Percentiles rank a stretch among this genome's conserved stretches.
These are phyloP conservation scores for Penicillium coprophilum DNA, from an alignment of 495 filamentous ascomycete species.

Conservation along the genomic window DNA sequence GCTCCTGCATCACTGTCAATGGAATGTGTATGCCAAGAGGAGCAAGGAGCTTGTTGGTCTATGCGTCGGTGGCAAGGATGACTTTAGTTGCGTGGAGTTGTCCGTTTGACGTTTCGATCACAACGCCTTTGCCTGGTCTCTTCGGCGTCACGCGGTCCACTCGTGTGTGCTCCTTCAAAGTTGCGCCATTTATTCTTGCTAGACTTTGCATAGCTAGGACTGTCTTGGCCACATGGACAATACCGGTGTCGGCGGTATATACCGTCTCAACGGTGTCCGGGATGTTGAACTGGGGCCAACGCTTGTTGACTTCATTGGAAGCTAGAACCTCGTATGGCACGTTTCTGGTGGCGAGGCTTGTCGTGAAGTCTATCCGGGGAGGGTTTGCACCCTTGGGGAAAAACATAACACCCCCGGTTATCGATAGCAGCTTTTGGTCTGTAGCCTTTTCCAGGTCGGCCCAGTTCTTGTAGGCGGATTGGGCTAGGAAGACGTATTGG, in stretches of 20 bases:
- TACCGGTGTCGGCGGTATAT: slow-evolving; percentile 29
- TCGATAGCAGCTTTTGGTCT: slow-evolving; percentile 17
- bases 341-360: slow-evolving; percentile 17
- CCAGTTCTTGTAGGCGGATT: slow-evolving; percentile 22
- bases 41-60: slow-evolving; percentile 30
- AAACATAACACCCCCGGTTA: slow-evolving; percentile 25
- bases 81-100: slow-evolving; percentile 26
- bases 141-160: slow-evolving; percentile 27
- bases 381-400: slow-evolving; percentile 21
- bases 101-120: slow-evolving; percentile 29
- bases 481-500: slow-evolving; percentile 18
- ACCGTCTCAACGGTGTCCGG: slow-evolving; percentile 26
- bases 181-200: slow-evolving; percentile 23
- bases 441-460: slow-evolving; percentile 17
- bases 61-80: slow-evolving; percentile 30
- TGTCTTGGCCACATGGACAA: slow-evolving; percentile 27
- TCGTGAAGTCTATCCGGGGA: slow-evolving; percentile 16
- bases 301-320: slow-evolving; percentile 24
- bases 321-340: slow-evolving; percentile 29
- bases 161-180: slow-evolving; percentile 25
- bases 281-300: slow-evolving; percentile 32
- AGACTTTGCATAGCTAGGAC: slow-evolving; percentile 26
- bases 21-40: slow-evolving; percentile 29
- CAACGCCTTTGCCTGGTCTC: slow-evolving; percentile 10
- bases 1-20: slow-evolving; percentile 32